Percentiles rank a stretch among this genome's conserved stretches.
phyloP scores from a whole-genome alignment of 23 red algal species.

The Gracilaria caudata region DNA sequence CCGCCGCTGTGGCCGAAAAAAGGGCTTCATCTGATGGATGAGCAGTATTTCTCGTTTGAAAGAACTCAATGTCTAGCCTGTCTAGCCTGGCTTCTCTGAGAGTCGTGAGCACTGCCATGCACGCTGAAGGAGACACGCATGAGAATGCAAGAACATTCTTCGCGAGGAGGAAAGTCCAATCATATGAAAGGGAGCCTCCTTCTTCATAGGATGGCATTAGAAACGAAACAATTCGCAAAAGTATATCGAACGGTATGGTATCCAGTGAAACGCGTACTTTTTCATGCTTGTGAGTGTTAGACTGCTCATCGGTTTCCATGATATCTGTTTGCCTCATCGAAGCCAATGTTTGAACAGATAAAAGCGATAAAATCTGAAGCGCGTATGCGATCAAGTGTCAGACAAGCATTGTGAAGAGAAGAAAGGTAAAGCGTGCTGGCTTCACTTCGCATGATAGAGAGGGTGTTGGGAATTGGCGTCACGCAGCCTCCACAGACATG shows the following conservation, averaged over 20 bases:
- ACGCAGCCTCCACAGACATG: background rate
- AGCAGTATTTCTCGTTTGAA: background rate
- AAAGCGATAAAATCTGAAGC: background rate
- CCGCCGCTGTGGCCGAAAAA: background rate
- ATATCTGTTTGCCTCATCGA: background rate
- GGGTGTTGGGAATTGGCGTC: background rate
- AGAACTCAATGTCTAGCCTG: slow-evolving; percentile 18
- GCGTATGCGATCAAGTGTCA: background rate
- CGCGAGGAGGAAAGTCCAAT: slow-evolving; percentile 2
- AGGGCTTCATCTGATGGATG: slow-evolving; percentile 6
- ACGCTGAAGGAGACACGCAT: slow-evolving; percentile 3
- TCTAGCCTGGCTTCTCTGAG: slow-evolving; percentile 5
- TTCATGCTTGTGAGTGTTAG: background rate
- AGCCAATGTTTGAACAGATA: background rate
- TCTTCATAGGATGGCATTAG: slow-evolving; percentile 2
- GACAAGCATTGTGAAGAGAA: background rate
- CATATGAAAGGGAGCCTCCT: background rate
- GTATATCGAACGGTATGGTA: background rate
- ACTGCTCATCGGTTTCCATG: background rate
- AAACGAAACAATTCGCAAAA: slow-evolving; percentile 13
- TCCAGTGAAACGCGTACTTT: background rate
- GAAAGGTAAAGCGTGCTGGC: background rate
- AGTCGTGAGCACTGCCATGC: background rate
- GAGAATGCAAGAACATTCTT: slow-evolving; percentile 5
- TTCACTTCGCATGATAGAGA: slow-evolving; percentile 2